Evolutionary conservation across 2,329 filamentous ascomycete genomes (phyloP), one percentile per base, ranked within the genome.

Genomic region (Aspergillus hiratsukae): DNA sequence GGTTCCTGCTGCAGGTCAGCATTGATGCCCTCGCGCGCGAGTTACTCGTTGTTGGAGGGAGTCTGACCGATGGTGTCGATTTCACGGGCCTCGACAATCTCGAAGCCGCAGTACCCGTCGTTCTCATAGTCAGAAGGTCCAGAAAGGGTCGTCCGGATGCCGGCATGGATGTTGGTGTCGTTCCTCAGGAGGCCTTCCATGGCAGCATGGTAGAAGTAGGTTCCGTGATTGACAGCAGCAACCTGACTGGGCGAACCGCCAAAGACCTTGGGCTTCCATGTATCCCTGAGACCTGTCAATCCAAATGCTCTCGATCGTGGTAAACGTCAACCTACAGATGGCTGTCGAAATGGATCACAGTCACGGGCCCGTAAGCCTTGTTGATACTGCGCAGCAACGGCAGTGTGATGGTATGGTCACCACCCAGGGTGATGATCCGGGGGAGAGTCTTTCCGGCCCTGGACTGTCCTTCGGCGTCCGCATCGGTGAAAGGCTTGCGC

Each of bases 121-220:
- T 93, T 90, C 63, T 90, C 89, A 72, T 92, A 93, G 76, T 93
- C 90, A 19, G 84, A 88, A 0, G 87, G 86, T 0, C 89, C 89
- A 57, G 84, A 88, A 19, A 94, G 79, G 2, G 89, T 94, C 0
- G 90, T 94, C 55, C 90, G 85, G 71, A 95, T 94, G 41, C 90
- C 90, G 17, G 89, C 90, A 71, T 95, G 90, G 73, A 95, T 91
- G 75, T 91, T 93, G 63, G 84, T 88, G 77, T 94, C 88, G 69
- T 94, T 95, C 60, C 81, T 81, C 21, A 95, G 79, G 17, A 94
- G 79, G 2, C 90, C 90, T 70, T 94, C 89, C 74, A 86, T 83
- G 0, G 87, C 76, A 0, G 90, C 90, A 70, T 93, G 89, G 76
- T 87, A 94, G 76, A 95, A 95, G 78, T 94, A 94, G 1, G 90